phyloP scores from a whole-genome alignment of 2,329 filamentous ascomycete species.

The Botryotinia globosa region DNA sequence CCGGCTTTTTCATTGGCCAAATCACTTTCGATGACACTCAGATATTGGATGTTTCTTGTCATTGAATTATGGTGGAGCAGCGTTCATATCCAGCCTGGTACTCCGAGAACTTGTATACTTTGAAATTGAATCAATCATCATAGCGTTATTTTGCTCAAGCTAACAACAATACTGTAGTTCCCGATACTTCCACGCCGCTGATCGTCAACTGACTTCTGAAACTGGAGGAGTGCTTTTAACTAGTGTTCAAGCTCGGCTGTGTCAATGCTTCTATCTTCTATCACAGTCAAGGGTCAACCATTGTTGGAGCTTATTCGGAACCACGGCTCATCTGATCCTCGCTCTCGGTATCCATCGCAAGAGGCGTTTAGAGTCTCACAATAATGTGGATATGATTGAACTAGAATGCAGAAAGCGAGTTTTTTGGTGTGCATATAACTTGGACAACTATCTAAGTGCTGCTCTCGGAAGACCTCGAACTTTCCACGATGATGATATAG shows the following conservation, averaged over 20 bases:
- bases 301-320: constrained; percentile 40
- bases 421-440: constrained; percentile 63
- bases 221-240: constrained; percentile 38
- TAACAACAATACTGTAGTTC: constrained; percentile 28
- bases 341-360: constrained; percentile 39
- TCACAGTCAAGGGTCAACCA: constrained; percentile 40
- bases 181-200: constrained; percentile 33
- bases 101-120: background rate
- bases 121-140: constrained; percentile 11
- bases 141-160: constrained; percentile 20
- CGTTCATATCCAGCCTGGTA: background rate
- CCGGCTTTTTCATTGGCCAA: background rate
- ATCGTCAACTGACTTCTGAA: constrained; percentile 38
- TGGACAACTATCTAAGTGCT: constrained; percentile 63
- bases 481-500: constrained; percentile 64
- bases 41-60: background rate
- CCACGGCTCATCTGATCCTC: constrained; percentile 38
- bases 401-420: constrained; percentile 52
- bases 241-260: constrained; percentile 43
- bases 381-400: constrained; percentile 41
- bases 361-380: constrained; percentile 24
- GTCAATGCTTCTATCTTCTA: constrained; percentile 40
- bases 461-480: constrained; percentile 59
- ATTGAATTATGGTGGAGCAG: background rate
- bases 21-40: background rate